Conservation (phyloP, 164 flowering plant genomes). For the Magnolia officinalis region DNA sequence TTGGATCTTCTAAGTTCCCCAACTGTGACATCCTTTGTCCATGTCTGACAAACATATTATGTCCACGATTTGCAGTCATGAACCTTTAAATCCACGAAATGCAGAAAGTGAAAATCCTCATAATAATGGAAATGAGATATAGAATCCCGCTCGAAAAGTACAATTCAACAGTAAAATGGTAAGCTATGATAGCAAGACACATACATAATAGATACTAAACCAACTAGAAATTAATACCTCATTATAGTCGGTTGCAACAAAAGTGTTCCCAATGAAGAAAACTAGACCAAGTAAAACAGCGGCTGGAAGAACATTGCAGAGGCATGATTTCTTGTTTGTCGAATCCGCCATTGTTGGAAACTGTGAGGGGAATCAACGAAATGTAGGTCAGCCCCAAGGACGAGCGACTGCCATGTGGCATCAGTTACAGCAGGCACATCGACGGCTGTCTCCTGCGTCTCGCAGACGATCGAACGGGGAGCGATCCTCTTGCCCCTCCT, state of each 20-base stretch:
- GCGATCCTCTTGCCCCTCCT: slow-evolving; percentile 5
- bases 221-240: slow-evolving; percentile 12
- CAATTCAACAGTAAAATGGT: not conserved
- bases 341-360: slow-evolving; percentile 36
- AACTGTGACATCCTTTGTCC: no score
- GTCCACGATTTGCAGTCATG: not conserved
- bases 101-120: not conserved
- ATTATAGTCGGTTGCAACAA: slow-evolving; percentile 24
- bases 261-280: slow-evolving; percentile 34
- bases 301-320: slow-evolving; percentile 40
- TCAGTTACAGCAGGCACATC: slow-evolving; percentile 15
- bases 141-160: not conserved
- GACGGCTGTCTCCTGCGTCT: slow-evolving; percentile 61
- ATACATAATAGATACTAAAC: not conserved
- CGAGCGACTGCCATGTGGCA: no score
- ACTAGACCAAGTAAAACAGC: slow-evolving; percentile 43
- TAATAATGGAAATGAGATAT: not conserved
- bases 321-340: slow-evolving; percentile 40
- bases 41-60: no score
- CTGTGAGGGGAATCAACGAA: slow-evolving; percentile 25
- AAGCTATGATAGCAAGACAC: not conserved
- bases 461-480: slow-evolving; percentile 53
- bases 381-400: not conserved
- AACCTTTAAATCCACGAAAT: not conserved
- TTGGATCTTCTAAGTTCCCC: not conserved